A percentile compares a stretch with the other conserved stretches of the same genome.
Conservation (phyloP, 805 yeast genomes). For the Blastobotrys parvus region DNA sequence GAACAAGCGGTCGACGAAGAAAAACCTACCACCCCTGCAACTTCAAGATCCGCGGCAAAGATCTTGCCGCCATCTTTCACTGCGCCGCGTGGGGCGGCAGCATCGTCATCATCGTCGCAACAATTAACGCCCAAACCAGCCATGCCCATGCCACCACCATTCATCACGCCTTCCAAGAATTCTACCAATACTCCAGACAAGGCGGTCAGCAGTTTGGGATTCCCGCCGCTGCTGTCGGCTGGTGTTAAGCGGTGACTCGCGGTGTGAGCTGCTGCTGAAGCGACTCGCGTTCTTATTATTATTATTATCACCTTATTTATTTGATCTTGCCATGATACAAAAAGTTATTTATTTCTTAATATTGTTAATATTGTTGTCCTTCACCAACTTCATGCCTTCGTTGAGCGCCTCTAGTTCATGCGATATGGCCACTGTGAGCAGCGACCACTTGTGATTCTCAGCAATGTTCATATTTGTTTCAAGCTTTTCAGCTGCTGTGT, state of each 20-base stretch:
- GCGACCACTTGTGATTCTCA: conserved; percentile 19
- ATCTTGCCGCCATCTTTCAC: neutral
- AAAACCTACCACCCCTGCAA: neutral
- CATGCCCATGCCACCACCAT: neutral
- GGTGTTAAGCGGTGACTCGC: conserved; percentile 1
- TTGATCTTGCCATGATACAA: no score
- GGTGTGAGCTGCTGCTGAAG: no score
- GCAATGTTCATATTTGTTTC: conserved; percentile 14
- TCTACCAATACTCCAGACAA: conserved; percentile 7
- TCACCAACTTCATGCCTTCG: conserved; percentile 19
- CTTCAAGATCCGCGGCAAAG: neutral
- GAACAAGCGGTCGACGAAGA: conserved; percentile 4
- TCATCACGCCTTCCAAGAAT: neutral
- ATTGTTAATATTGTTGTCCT: neutral
- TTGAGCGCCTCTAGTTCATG: conserved; percentile 24
- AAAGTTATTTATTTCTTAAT: no score
- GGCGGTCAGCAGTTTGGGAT: conserved; percentile 14
- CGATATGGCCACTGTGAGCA: conserved; percentile 23
- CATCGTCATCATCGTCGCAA: no score
- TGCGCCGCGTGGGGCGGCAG: no score
- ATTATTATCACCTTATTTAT: no score
- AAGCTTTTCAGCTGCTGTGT: conserved; percentile 7
- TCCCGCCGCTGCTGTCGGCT: conserved; percentile 20
- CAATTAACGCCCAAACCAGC: neutral
- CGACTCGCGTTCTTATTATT: no score